Evolutionary conservation across 2,329 filamentous ascomycete genomes (phyloP).

Genomic region (Rhexocercosporidium sp.): DNA sequence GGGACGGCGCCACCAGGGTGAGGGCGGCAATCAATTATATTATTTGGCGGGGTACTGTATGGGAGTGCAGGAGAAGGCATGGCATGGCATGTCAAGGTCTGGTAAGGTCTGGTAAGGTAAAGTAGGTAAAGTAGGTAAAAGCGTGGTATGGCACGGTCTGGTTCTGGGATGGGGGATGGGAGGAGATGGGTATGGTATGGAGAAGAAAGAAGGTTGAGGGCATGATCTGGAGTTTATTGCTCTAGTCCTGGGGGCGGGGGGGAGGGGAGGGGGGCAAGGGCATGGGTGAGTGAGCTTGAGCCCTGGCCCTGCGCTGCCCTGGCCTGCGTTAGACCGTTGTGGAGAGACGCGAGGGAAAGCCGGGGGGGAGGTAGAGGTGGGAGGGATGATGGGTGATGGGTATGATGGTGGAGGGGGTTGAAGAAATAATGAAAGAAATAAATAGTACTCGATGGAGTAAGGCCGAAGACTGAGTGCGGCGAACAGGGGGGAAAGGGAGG

Average conservation of each 20-base stretch:
- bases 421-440: background rate
- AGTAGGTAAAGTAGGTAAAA: background rate
- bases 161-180: no score
- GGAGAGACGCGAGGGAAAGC: conserved; percentile 13
- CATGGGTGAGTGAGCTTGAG: background rate
- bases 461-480: background rate
- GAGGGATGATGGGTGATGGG: background rate
- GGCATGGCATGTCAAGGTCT: conserved; percentile 33
- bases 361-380: conserved; percentile 8
- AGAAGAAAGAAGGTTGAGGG: conserved; percentile 28
- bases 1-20: conserved; percentile 34
- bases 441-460: conserved; percentile 3
- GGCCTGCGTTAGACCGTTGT: conserved; percentile 5
- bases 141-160: background rate
- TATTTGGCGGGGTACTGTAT: conserved; percentile 39
- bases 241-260: conserved; percentile 14
- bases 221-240: conserved; percentile 37
- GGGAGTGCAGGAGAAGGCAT: conserved; percentile 2
- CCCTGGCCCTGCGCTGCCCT: background rate
- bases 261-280: background rate
- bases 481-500: background rate
- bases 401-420: background rate
- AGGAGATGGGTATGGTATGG: background rate
- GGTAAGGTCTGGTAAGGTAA: background rate
- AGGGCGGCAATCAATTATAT: conserved; percentile 36